Evolutionary conservation across 1,139 yeast genomes (phyloP), one percentile per base, ranked within the genome.

Genomic region (Lodderomyces orthopsilosis): DNA sequence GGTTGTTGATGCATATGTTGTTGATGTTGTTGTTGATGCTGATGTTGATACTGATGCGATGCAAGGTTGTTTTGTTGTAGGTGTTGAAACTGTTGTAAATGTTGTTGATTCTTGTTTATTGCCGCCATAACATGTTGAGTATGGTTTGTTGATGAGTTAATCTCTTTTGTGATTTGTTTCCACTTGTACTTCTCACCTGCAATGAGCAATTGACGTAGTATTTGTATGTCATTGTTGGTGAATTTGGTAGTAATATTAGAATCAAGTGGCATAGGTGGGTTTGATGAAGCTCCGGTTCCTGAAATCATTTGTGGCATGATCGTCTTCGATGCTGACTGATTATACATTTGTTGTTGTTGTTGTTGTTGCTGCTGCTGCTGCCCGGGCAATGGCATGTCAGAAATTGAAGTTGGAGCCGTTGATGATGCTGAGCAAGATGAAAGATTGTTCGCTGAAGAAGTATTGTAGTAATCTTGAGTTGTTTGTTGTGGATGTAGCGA

Each of bases 131-230:
- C 48, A 36, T 46, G 51, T 15, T 49, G 45, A 14, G 46, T 47
- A 35, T 51, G 50, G 35, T 48, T 45, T 8, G 47, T 40, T 8
- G 49, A 44, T 41, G 48, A 48, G 50, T 71, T 71, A 42, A 71
- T 68, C 45, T 70, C 75, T 51, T 67, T 70, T 37, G 77, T 71
- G 48, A 71, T 68, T 51, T 68, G 74, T 51, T 71, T 71, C 77
- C 77, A 71, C 51, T 71, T 71, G 54, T 68, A 66, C 48, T 71
- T 71, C 46, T 71, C 77, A 6, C 75, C 76, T 1, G 71, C 63
- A 19, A 61, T 59, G 41, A 71, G 57, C 37, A 71, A 58, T 50
- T 68, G 75, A 45, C 63, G 63, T 46, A 71, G 59, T 27, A 70
- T 61, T 47, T 63, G 71, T 34, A 70, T 58, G 46, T 71, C 76